Evolutionary conservation across 192 early-diverging fungal genomes (phyloP).

Genomic region (Polychytrium aggregatum): DNA sequence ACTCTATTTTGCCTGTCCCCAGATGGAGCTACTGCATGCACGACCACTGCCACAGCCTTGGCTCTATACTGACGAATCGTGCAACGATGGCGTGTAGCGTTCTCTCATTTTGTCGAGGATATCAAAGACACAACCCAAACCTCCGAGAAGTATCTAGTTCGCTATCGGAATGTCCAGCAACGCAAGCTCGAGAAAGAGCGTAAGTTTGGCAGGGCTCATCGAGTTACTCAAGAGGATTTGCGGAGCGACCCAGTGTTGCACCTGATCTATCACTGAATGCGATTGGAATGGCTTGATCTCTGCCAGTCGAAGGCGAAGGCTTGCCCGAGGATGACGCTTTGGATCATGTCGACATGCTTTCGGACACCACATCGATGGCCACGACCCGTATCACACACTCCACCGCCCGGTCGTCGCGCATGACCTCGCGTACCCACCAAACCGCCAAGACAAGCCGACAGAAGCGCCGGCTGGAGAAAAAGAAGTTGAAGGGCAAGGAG

Average conservation of each 20-base stretch:
- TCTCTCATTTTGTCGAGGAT: conserved; percentile 44
- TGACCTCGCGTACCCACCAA: conserved; percentile 1
- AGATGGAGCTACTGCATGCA: no score
- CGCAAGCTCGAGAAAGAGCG: conserved; percentile 6
- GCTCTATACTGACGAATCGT: no score
- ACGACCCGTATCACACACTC: conserved; percentile 64
- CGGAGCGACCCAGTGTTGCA: no score
- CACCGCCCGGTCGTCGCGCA: conserved; percentile 12
- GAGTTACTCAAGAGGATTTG: no score
- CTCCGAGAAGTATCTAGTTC: conserved; percentile 54
- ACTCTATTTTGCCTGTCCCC: no score
- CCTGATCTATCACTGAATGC: no score
- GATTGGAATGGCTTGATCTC: conserved; percentile 1
- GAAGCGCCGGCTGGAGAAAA: conserved; percentile 63
- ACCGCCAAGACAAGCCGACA: conserved; percentile 40
- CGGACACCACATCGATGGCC: conserved; percentile 89
- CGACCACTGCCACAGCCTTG: no score
- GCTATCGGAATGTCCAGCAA: conserved; percentile 45
- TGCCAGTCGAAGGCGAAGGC: conserved; percentile 1
- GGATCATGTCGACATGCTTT: conserved; percentile 89
- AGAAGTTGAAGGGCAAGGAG: conserved; percentile 78
- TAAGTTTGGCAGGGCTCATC: no score
- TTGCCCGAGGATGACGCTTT: conserved; percentile 28
- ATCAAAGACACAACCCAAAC: conserved; percentile 46
- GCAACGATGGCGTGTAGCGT: conserved; percentile 19